Evolutionary conservation across 306 rosid genomes (phyloP).

Genomic region (Gastrolobium villosum): DNA sequence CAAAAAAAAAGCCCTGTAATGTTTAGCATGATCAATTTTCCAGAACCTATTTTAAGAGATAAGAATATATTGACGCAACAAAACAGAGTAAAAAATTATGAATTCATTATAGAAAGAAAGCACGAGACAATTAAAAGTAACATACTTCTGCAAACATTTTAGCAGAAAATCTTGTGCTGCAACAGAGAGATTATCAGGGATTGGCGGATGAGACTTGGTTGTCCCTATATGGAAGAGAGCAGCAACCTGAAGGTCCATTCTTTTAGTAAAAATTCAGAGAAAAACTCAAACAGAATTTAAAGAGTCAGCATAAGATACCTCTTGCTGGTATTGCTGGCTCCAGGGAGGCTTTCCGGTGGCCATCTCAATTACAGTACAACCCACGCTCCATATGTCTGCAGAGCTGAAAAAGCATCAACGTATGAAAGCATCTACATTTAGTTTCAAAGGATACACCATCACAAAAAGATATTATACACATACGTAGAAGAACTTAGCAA

Average conservation of each 20-base stretch:
- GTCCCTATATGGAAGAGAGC: slow-evolving; percentile 97
- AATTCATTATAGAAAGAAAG: slow-evolving; percentile 12
- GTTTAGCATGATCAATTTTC: slow-evolving; percentile 30
- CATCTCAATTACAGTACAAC: slow-evolving; percentile 99
- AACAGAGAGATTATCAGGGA: slow-evolving; percentile 88
- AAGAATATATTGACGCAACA: slow-evolving; percentile 11
- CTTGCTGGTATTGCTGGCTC: slow-evolving; percentile 98
- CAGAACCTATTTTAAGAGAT: slow-evolving; percentile 13
- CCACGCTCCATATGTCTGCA: slow-evolving; percentile 99
- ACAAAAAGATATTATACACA: background rate
- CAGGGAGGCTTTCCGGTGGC: slow-evolving; percentile 99
- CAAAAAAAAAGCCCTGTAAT: slow-evolving; percentile 14
- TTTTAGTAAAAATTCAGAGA: slow-evolving; percentile 53
- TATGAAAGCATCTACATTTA: slow-evolving; percentile 41
- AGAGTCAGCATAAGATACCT: slow-evolving; percentile 61
- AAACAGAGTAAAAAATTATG: slow-evolving; percentile 29
- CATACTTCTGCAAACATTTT: slow-evolving; percentile 94
- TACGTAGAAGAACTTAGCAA: slow-evolving; percentile 4
- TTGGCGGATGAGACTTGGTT: slow-evolving; percentile 98
- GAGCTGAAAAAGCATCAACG: slow-evolving; percentile 67
- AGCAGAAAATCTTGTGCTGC: slow-evolving; percentile 95
- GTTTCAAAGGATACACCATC: slow-evolving; percentile 40
- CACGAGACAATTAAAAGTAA: slow-evolving; percentile 43
- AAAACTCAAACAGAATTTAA: slow-evolving; percentile 37
- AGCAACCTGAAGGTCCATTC: slow-evolving; percentile 79